phyloP scores from a whole-genome alignment of 139 green algal genomes.

The Ettlia oleoabundans region DNA sequence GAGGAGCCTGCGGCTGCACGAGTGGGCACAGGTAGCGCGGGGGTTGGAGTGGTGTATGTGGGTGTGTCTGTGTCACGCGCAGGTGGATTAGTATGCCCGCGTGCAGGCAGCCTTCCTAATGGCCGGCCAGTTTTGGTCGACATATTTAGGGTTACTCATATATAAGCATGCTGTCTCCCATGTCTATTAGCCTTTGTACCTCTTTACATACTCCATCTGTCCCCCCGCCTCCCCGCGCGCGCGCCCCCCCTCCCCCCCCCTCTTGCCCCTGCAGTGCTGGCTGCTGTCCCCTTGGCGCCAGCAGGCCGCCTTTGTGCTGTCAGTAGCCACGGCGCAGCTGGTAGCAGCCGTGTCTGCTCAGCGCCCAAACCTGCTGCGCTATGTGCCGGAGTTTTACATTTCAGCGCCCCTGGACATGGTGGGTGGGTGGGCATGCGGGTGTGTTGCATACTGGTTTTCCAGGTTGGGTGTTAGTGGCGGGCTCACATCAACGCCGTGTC shows the following conservation, averaged over 20 bases:
- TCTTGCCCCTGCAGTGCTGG: constrained; percentile 37
- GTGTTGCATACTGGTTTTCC: constrained; percentile 42
- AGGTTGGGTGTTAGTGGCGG: no score
- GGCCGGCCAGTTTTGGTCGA: no score
- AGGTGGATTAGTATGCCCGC: no score
- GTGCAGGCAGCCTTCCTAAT: no score
- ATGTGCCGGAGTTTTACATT: constrained; percentile 75
- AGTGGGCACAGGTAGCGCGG: constrained; percentile 21
- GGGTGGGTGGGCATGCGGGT: background rate
- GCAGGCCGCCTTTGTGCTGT: constrained; percentile 29
- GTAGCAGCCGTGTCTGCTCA: constrained; percentile 28
- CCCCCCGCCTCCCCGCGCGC: background rate
- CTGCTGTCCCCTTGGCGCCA: constrained; percentile 53
- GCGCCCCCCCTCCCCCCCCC: background rate
- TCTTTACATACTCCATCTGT: no score
- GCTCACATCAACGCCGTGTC: no score
- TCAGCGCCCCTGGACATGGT: constrained; percentile 74
- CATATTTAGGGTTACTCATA: no score
- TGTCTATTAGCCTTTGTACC: no score
- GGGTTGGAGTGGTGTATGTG: no score
- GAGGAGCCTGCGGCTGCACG: constrained; percentile 12
- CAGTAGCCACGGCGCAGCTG: constrained; percentile 36
- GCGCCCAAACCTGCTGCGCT: constrained; percentile 53
- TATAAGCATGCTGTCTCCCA: no score
- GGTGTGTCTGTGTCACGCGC: background rate